Evolutionary conservation across 2,329 filamentous ascomycete genomes (phyloP).

Genomic region (Scedosporium minutisporum): DNA sequence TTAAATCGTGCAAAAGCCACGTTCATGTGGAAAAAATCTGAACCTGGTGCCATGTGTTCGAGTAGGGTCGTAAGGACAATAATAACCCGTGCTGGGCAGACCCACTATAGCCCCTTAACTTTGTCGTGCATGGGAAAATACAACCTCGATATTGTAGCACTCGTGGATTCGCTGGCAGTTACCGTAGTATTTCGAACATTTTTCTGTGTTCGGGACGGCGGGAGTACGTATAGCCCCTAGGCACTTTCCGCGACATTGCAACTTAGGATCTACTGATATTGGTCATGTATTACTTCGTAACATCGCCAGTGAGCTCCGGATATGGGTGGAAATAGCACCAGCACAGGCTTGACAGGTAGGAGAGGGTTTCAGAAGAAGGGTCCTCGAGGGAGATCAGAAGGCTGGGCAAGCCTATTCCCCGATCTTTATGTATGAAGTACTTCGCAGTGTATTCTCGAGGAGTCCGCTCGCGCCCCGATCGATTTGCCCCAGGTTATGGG

Average conservation of each 20-base stretch:
- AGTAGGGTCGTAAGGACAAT: neutral
- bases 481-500: neutral
- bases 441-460: neutral
- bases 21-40: neutral
- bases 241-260: neutral
- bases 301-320: neutral
- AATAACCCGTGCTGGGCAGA: neutral
- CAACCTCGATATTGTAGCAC: neutral
- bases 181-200: neutral
- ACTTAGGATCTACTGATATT: neutral
- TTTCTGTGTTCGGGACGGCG: neutral
- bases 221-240: neutral
- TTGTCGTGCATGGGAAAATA: neutral
- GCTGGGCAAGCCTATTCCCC: neutral
- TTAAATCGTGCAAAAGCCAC: neutral
- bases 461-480: neutral
- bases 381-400: neutral
- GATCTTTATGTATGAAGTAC: neutral
- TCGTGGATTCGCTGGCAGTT: neutral
- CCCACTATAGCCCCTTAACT: constrained; percentile 1
- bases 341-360: neutral
- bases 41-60: neutral
- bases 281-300: neutral
- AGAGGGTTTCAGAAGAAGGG: neutral
- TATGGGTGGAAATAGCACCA: neutral